phyloP scores from a whole-genome alignment of 2,329 filamentous ascomycete genomes.

The Diaporthe humulicola region DNA sequence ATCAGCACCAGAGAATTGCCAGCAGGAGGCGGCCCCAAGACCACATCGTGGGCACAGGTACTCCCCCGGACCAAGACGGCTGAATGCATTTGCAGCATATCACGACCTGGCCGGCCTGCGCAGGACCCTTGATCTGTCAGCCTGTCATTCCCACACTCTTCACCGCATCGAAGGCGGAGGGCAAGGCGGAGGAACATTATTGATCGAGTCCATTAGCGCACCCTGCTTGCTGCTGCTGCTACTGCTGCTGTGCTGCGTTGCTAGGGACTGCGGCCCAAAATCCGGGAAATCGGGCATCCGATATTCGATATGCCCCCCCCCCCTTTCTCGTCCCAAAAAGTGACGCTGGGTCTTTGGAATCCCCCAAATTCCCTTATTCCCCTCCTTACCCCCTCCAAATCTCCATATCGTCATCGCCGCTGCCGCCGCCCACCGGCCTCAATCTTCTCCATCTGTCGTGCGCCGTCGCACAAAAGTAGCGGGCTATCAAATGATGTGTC shows the following conservation, averaged over 20 bases:
- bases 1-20: background rate
- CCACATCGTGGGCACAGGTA: slow-evolving; percentile 6
- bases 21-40: background rate
- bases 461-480: slow-evolving; percentile 24
- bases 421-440: slow-evolving; percentile 11
- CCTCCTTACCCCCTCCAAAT: background rate
- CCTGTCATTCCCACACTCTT: slow-evolving; percentile 21
- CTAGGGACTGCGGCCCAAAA: slow-evolving; percentile 11
- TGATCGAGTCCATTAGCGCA: slow-evolving; percentile 24
- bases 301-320: background rate
- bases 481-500: slow-evolving; percentile 1
- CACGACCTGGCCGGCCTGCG: slow-evolving; percentile 18
- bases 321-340: background rate
- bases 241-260: slow-evolving; percentile 24
- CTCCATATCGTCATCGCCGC: slow-evolving; percentile 21
- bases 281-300: slow-evolving; percentile 29
- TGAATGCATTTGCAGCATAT: slow-evolving; percentile 19
- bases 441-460: slow-evolving; percentile 29
- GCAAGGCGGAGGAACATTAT: background rate
- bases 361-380: background rate
- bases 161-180: slow-evolving; percentile 22
- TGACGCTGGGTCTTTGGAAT: background rate
- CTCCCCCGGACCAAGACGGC: slow-evolving; percentile 23
- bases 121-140: slow-evolving; percentile 15
- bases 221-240: slow-evolving; percentile 10